Conservation (phyloP, 352 stramenopile genomes). For the Pythium insidiosum region DNA sequence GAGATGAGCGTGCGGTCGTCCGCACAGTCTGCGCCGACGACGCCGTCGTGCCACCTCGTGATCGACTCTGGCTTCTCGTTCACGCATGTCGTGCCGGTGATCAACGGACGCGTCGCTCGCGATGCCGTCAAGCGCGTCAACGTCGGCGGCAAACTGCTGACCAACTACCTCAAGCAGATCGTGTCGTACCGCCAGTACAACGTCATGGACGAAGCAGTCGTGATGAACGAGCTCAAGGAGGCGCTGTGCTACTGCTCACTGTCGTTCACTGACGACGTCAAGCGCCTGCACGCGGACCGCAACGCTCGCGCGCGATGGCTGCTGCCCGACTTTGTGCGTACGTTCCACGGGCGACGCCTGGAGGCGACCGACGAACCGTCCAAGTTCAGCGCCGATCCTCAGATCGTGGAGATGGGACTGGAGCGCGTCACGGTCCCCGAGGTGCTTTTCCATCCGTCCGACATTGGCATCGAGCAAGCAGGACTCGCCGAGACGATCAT, state of each 20-base stretch:
- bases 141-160: constrained; percentile 95
- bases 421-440: constrained; percentile 88
- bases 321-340: constrained; percentile 74
- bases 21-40: constrained; percentile 19
- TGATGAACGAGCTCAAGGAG: no score
- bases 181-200: no score
- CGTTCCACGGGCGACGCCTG: constrained; percentile 37
- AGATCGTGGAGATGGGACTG: constrained; percentile 75
- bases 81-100: constrained; percentile 91
- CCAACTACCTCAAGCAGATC: constrained; percentile 96
- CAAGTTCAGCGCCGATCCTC: no score
- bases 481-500: constrained; percentile 79
- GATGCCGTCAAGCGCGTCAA: constrained; percentile 72
- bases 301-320: no score
- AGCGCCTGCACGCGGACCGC: constrained; percentile 26
- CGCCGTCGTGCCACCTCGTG: constrained; percentile 62
- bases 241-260: constrained; percentile 85
- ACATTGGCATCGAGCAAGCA: constrained; percentile 86
- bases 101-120: constrained; percentile 29
- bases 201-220: no score
- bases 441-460: constrained; percentile 88
- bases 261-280: constrained; percentile 78
- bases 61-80: constrained; percentile 96
- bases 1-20: constrained; percentile 65
- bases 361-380: no score